Evolutionary conservation across 2,329 filamentous ascomycete species (phyloP).

Genomic region (Trichoderma sp.): DNA sequence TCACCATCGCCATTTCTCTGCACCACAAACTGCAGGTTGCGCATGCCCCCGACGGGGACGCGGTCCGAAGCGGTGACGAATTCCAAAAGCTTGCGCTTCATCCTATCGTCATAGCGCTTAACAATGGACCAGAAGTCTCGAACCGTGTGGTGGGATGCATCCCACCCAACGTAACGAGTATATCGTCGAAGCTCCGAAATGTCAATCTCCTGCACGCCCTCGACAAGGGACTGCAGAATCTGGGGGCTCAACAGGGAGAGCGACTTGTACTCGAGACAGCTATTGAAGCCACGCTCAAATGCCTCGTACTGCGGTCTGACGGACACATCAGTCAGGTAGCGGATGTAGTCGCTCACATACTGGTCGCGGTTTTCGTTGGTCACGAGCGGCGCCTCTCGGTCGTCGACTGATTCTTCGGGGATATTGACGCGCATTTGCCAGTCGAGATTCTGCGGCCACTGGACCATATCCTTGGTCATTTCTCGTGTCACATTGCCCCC

Average conservation of each 20-base stretch:
- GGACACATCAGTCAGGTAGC: slow-evolving; percentile 76
- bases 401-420: slow-evolving; percentile 4
- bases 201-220: slow-evolving; percentile 80
- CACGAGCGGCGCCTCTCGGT: slow-evolving; percentile 64
- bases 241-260: slow-evolving; percentile 68
- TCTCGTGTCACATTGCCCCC: slow-evolving; percentile 55
- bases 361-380: slow-evolving; percentile 74
- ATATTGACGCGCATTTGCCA: slow-evolving; percentile 24
- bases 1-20: slow-evolving; percentile 70
- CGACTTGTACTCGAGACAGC: slow-evolving; percentile 68
- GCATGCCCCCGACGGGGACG: slow-evolving; percentile 81
- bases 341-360: slow-evolving; percentile 82
- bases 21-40: slow-evolving; percentile 78
- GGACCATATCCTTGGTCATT: slow-evolving; percentile 45
- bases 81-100: slow-evolving; percentile 76
- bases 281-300: slow-evolving; percentile 76
- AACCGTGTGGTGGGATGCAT: slow-evolving; percentile 65
- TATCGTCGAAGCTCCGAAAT: slow-evolving; percentile 67
- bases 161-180: slow-evolving; percentile 79
- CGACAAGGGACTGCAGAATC: slow-evolving; percentile 73
- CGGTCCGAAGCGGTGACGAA: slow-evolving; percentile 94
- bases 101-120: slow-evolving; percentile 60
- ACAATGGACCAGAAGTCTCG: slow-evolving; percentile 83
- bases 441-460: slow-evolving; percentile 54
- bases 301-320: slow-evolving; percentile 74